A percentile compares a stretch with the other conserved stretches of the same genome.
Conservation (phyloP, 805 yeast genomes). For the Ogataea pignaliae region DNA sequence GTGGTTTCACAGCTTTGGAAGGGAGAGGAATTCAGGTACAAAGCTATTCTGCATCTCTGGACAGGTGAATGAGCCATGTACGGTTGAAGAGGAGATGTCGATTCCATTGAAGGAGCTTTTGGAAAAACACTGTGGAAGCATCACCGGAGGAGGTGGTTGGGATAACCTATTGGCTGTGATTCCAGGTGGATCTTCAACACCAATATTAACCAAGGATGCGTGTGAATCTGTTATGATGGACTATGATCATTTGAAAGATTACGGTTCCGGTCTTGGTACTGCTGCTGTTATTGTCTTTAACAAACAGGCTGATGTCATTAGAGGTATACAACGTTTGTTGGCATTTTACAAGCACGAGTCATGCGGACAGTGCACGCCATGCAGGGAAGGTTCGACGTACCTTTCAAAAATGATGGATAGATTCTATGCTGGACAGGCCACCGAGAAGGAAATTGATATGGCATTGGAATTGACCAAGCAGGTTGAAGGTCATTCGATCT, state of each 20-base stretch:
- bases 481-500: slow-evolving; percentile 87
- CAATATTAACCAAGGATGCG: slow-evolving; percentile 63
- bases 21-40: slow-evolving; percentile 81
- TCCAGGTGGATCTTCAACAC: slow-evolving; percentile 90
- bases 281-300: slow-evolving; percentile 93
- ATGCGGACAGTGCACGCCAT: slow-evolving; percentile 93
- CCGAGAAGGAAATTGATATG: slow-evolving; percentile 77
- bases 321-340: slow-evolving; percentile 81
- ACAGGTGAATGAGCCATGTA: slow-evolving; percentile 88
- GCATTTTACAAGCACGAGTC: slow-evolving; percentile 89
- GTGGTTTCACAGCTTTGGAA: slow-evolving; percentile 81
- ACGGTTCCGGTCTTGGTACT: slow-evolving; percentile 84
- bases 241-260: slow-evolving; percentile 80
- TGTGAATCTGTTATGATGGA: slow-evolving; percentile 79
- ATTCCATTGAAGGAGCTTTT: slow-evolving; percentile 77
- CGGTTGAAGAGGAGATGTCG: slow-evolving; percentile 92
- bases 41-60: slow-evolving; percentile 86
- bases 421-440: slow-evolving; percentile 73
- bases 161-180: slow-evolving; percentile 82
- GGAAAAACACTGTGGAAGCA: slow-evolving; percentile 88
- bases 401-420: slow-evolving; percentile 80
- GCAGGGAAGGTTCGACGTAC: slow-evolving; percentile 93
- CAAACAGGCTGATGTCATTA: slow-evolving; percentile 77
- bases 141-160: slow-evolving; percentile 85
- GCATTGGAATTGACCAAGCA: slow-evolving; percentile 80